Conservation (phyloP, 129 eudicot species). For the Scalesia atractyloides region DNA sequence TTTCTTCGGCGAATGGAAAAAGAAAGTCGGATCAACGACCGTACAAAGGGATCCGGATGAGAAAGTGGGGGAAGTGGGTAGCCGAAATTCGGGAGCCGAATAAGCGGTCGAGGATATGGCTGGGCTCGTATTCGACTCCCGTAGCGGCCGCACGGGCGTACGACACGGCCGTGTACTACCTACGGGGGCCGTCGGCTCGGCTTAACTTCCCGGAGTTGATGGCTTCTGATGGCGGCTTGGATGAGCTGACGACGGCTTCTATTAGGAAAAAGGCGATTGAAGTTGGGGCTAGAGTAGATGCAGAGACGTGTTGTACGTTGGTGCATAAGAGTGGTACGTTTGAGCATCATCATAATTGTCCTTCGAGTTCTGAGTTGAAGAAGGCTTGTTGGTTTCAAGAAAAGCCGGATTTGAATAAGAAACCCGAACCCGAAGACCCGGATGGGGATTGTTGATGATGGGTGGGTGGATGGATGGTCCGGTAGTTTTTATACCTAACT, state of each 20-base stretch:
- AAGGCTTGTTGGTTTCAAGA: conserved; percentile 62
- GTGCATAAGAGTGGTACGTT: conserved; percentile 21
- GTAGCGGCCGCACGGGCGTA: conserved; percentile 66
- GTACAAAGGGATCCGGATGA: conserved; percentile 65
- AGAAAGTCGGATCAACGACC: conserved; percentile 37
- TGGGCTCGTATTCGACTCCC: conserved; percentile 58
- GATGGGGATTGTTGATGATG: conserved; percentile 47
- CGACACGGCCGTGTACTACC: conserved; percentile 58
- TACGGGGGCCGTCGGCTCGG: conserved; percentile 59
- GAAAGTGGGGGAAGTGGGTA: conserved; percentile 76
- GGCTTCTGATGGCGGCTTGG: conserved; percentile 21
- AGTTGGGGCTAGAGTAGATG: conserved; percentile 57
- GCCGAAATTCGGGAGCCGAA: conserved; percentile 68
- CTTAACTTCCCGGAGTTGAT: conserved; percentile 47
- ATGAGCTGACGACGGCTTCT: conserved; percentile 39
- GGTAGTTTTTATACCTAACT: not conserved
- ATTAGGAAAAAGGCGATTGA: conserved; percentile 52
- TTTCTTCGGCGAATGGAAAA: conserved; percentile 13
- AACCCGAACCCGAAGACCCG: conserved; percentile 80
- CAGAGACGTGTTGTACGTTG: conserved; percentile 32
- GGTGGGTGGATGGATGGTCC: conserved; percentile 20
- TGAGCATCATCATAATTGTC: not conserved
- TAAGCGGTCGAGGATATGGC: conserved; percentile 61
- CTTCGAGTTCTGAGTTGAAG: not conserved
- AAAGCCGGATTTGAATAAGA: conserved; percentile 76